Base-by-base conservation (phyloP, 2,329 filamentous ascomycete genomes). In the Colletotrichum siamense region DNA sequence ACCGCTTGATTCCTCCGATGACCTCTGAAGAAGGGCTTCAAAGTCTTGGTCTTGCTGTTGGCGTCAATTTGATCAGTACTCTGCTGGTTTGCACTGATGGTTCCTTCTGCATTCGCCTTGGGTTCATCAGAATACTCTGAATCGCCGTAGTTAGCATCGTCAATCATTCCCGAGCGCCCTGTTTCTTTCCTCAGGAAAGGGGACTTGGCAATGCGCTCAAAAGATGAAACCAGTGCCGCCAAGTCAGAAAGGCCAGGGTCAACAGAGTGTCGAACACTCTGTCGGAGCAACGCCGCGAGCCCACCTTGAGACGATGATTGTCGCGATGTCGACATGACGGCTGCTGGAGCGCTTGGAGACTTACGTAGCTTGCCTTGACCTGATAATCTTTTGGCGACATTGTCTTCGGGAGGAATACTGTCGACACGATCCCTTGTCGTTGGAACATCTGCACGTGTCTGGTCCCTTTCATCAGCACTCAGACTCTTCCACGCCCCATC, bases 1-100 rank as follows among this genome's bases (percentile, higher is more conserved):
- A 80, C 79, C 28, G 82, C 81, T 59, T 74, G 65, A 16, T 81
- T 82, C 34, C 81, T 80, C 32, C 79, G 79, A 61, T 85, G 82
- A 13, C 80, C 72, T 34, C 72, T 76, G 24, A 62, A 64, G 24
- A 64, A 77, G 6, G 55, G 39, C 12, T 62, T 77, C 18, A 24
- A 39, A 36, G 10, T 8, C 49, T 18, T n/a, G 26, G 44, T 8
- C 59, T 30, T 62, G 26, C 16, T 12, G 16, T 55, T 15, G 34
- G 16, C 24, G 7, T 65, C 28, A 7, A 15, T 15, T 32, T 44
- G 32, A 12, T 12, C 44, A 12, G 44, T 39, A 15, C 15, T 39
- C 18, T 39, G n/a, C 15, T 26, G n/a, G 9, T 5, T 32, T 28
- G 16, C 18, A 13, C 6, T 15, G 5, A 13, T 15, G 13, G 13